Base-by-base conservation (phyloP, 2,329 filamentous ascomycete genomes). In the Diplodia intermedia region DNA sequence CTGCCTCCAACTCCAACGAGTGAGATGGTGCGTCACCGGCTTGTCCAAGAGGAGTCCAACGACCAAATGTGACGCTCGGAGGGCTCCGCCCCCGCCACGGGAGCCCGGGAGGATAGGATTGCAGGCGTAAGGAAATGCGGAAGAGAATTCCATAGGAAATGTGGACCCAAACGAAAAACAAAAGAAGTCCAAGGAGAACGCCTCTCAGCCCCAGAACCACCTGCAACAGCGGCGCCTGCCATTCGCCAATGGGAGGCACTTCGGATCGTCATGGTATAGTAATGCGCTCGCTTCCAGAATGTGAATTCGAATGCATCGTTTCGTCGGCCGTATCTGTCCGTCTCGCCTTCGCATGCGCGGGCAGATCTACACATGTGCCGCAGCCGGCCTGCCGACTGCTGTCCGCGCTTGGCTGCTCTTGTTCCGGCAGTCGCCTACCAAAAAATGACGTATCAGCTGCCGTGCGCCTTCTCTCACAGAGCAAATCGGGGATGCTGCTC, bases 401-500 rank as follows among this genome's bases (percentile, higher is more conserved):
- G 52, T 49, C 18, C 53, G 38, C 31, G 63, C 52, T 23, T 66
- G 63, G 26, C 36, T 38, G 36, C 29, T 52, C 47, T 68, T 68
- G 66, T 38, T 68, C 33, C 66, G 66, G 47, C 66, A 68, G 47
- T 68, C 66, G 55, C 66, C 66, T 68, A 31, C 4, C 31, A 31
- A 53, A 56, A 55, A 54, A 29, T 50, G 47, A 43, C 49, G 49
- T 52, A 54, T 52, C 61, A 65, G 61, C 61, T 65, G 61, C 31
- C 47, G 20, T 47, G n/a, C 36, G n/a, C 20, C 55, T 43, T 23
- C 38, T 14, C 26, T 6, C 20, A 40, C 56, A 40, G 18, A 43
- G 56, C 40, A 61, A 40, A 20, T 4, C 29, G 15, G 15, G 49
- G 49, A n/a, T 52, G 31, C 15, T 56, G 67, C 78, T 68, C 71